Base-by-base conservation (phyloP, 2,329 filamentous ascomycete genomes). In the Fusarium xylarioides region DNA sequence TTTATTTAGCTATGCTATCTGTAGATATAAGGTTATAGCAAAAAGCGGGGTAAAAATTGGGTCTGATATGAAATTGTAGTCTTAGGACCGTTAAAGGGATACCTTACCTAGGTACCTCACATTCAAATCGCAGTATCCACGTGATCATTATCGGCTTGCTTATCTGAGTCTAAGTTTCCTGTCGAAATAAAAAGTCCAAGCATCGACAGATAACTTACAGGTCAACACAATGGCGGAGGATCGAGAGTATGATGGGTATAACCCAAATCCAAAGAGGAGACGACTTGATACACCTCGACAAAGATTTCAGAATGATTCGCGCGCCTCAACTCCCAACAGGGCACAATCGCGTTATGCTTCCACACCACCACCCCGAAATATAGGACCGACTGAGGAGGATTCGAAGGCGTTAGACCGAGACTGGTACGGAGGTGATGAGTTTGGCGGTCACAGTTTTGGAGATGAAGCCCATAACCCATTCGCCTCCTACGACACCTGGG, bases 401-500 rank as follows among this genome's bases (percentile, higher is more conserved):
- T 89, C 90, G 23, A 89, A 89, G 70, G 93, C 91, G 15, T 86
- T 97, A 61, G 95, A 98, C 80, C 90, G 95, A 70, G 95, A 97
- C 82, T 98, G 95, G 95, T 98, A 98, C 78, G 91, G 90, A 28
- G 93, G 93, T 53, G 95, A 97, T 78, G 95, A 97, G 80, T 91
- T 92, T 64, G 93, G 92, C 32, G 88, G 89, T 0, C 93, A 97
- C 78, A 92, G 92, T 0, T 93, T 97, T 77, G 95, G 95, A 73
- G 95, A 97, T 79, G 95, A 98, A 71, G 88, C 91, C n/a, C 95
- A 97, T 82, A 97, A 97, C 79, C 95, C 95, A 0, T 97, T 97
- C 78, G 94, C 93, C 15, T 91, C 91, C 2, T 92, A 92, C 66
- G 93, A 91, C 72, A 91, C 91, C 80, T 91, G 92, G 82, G 94